Percentiles rank a stretch among this genome's conserved stretches.
Conservation (phyloP, 208 protist genomes). For the Trichomonas gallinae region DNA sequence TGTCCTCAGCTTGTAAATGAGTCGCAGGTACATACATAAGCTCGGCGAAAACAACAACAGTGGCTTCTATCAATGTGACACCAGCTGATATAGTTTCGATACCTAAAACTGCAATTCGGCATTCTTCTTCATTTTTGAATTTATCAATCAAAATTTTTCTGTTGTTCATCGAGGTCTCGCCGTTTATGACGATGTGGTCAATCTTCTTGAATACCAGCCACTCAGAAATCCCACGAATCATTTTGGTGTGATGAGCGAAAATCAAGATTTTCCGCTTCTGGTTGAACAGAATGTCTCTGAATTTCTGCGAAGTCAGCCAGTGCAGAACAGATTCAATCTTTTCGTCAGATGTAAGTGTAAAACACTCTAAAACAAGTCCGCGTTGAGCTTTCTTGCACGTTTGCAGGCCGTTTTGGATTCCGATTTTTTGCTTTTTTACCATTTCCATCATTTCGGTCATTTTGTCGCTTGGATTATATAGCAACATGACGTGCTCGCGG, state of each 20-base stretch:
- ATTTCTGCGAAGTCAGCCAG: background rate
- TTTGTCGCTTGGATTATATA: background rate
- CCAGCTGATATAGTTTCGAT: slow-evolving; percentile 15
- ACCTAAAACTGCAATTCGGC: slow-evolving; percentile 25
- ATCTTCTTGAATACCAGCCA: background rate
- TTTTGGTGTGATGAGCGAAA: background rate
- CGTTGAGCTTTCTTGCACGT: background rate
- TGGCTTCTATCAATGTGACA: slow-evolving; percentile 42
- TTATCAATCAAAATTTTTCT: background rate
- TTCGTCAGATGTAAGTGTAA: background rate
- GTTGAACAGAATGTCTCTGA: background rate
- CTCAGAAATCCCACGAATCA: background rate
- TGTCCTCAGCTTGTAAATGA: slow-evolving; percentile 44
- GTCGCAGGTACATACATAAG: slow-evolving; percentile 43
- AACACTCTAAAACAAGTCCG: background rate
- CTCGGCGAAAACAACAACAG: slow-evolving; percentile 46
- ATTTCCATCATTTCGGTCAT: background rate
- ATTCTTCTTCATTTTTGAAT: background rate
- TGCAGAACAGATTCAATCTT: background rate
- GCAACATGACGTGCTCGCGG: background rate
- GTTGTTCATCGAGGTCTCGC: background rate
- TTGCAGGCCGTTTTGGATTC: background rate
- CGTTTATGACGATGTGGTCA: background rate
- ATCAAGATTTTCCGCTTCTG: background rate
- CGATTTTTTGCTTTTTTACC: background rate